Percentiles rank a stretch among this genome's conserved stretches.
phyloP scores from a whole-genome alignment of 305 asterid genomes.

The Fraxinus paxiana region DNA sequence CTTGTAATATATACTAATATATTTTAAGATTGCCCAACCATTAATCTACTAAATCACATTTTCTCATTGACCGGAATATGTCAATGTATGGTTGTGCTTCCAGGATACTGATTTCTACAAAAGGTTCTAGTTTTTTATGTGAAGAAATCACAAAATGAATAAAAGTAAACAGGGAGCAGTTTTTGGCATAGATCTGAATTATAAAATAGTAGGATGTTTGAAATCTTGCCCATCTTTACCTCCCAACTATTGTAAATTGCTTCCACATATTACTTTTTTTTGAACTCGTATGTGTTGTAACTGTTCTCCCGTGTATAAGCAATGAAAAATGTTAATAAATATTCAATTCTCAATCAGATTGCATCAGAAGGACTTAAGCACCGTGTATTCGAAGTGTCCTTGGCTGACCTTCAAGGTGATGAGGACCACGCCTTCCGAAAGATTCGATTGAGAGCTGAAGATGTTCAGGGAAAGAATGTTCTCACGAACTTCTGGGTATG shows the following conservation, averaged over 20 bases:
- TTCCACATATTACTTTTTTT: not conserved
- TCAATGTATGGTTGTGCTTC: not conserved
- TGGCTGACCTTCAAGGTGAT: constrained; percentile 77
- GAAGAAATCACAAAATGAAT: not conserved
- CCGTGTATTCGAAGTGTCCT: constrained; percentile 76
- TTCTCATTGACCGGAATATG: not conserved
- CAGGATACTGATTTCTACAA: not conserved
- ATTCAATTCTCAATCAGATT: constrained; percentile 37
- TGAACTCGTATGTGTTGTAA: not conserved
- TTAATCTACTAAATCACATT: not conserved
- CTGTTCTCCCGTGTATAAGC: not conserved
- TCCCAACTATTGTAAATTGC: not conserved
- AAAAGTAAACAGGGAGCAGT: not conserved
- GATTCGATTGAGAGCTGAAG: constrained; percentile 85
- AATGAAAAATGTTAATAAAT: not conserved
- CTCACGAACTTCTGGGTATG: constrained; percentile 87
- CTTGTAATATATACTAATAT: not conserved
- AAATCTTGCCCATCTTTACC: not conserved
- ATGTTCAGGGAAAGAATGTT: constrained; percentile 85
- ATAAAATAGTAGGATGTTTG: not conserved
- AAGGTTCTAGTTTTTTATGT: not conserved
- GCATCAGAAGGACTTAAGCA: constrained; percentile 95
- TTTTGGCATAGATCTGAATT: not conserved
- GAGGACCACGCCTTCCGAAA: constrained; percentile 81
- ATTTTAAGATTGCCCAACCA: not conserved